phyloP scores from a whole-genome alignment of 2,329 filamentous ascomycete genomes.

The Amphichorda felina region DNA sequence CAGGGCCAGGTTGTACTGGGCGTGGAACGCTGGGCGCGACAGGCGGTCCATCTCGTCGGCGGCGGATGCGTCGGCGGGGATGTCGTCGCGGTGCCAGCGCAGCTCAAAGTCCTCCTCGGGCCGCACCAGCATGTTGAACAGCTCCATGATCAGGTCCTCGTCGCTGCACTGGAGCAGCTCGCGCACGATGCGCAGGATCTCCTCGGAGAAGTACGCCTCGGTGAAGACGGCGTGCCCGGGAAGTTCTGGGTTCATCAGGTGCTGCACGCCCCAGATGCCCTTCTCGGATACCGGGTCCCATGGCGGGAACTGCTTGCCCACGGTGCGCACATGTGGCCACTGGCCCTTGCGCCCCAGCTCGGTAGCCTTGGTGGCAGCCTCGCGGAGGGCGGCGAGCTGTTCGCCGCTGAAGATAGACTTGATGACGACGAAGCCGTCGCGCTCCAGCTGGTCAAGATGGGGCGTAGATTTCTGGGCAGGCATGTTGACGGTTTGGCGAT shows the following conservation, averaged over 20 bases:
- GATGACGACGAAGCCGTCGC: slow-evolving; percentile 67
- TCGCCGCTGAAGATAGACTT: slow-evolving; percentile 46
- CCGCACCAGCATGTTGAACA: slow-evolving; percentile 76
- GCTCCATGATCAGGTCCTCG: slow-evolving; percentile 67
- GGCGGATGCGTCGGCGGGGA: slow-evolving; percentile 49
- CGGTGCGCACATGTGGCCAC: slow-evolving; percentile 74
- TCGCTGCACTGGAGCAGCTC: slow-evolving; percentile 48
- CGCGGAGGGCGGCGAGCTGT: slow-evolving; percentile 47
- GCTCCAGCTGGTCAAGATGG: slow-evolving; percentile 39
- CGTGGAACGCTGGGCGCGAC: slow-evolving; percentile 51
- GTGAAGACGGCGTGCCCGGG: slow-evolving; percentile 51
- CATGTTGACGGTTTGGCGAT: background rate
- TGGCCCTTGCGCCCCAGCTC: slow-evolving; percentile 51
- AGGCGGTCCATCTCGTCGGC: slow-evolving; percentile 58
- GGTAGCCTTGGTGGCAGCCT: slow-evolving; percentile 45
- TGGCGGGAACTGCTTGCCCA: slow-evolving; percentile 85
- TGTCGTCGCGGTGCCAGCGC: slow-evolving; percentile 79
- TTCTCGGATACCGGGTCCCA: slow-evolving; percentile 49
- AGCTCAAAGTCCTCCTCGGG: slow-evolving; percentile 62
- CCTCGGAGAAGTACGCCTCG: slow-evolving; percentile 58
- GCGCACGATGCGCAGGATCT: slow-evolving; percentile 50
- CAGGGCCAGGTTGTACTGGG: slow-evolving; percentile 80
- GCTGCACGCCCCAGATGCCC: slow-evolving; percentile 86
- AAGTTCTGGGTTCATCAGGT: slow-evolving; percentile 65
- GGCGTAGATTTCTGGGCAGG: slow-evolving; percentile 1